Conservation (phyloP, 208 protist species). For the Crithidia fasciculata region DNA sequence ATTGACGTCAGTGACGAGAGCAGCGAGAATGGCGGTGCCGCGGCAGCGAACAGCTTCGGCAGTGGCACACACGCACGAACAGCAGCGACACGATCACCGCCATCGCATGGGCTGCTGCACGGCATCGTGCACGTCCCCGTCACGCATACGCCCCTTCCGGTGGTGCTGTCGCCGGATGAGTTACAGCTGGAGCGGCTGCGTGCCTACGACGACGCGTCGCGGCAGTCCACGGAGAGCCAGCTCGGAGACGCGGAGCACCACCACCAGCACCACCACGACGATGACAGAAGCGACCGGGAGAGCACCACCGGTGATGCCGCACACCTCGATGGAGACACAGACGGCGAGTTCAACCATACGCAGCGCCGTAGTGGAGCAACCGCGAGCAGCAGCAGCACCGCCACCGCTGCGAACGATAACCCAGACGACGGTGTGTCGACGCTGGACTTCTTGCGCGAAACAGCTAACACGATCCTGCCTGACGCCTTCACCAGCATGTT, state of each 20-base stretch:
- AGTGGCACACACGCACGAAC: neutral
- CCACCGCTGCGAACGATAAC: neutral
- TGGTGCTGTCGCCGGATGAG: slow-evolving; percentile 33
- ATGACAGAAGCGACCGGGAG: neutral
- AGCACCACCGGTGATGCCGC: neutral
- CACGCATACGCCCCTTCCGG: neutral
- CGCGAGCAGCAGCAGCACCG: neutral
- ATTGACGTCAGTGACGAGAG: neutral
- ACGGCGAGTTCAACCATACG: neutral
- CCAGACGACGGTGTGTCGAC: slow-evolving; percentile 18
- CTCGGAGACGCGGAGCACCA: neutral
- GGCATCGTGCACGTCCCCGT: too few species aligned
- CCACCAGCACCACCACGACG: too few species aligned
- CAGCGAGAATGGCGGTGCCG: neutral
- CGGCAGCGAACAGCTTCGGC: neutral
- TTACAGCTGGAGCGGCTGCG: slow-evolving; percentile 38
- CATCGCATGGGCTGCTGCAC: too few species aligned
- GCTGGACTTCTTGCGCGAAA: slow-evolving; percentile 44
- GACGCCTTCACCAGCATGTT: slow-evolving; percentile 45
- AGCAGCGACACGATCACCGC: neutral
- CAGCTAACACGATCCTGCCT: slow-evolving; percentile 32
- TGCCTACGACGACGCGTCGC: slow-evolving; percentile 18
- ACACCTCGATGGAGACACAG: neutral
- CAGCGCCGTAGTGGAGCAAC: neutral
- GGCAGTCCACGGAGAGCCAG: neutral